Evolutionary conservation across 441 rosid genomes (phyloP), one percentile per base, ranked within the genome.

Genomic region (Gossypium davidsonii): DNA sequence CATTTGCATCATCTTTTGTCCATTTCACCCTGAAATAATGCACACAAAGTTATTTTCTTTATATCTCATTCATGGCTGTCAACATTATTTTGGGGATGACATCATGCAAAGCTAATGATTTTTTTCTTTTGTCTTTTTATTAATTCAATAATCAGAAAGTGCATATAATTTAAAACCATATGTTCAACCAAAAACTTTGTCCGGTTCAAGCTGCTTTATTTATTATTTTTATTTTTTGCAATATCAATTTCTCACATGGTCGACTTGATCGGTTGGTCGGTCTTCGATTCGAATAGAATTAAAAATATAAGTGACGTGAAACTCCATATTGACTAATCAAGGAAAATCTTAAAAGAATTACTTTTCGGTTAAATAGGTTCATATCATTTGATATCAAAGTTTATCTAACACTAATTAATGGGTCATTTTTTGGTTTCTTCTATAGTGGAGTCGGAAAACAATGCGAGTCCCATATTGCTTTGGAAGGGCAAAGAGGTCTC

Each of bases 41-140:
- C 42, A 37, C 55, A 14, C 39, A 66, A 66, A 66, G 70, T 25
- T 53, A 10, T 0, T 14, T 23, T 57, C 63, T 55, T 70, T 70
- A 26, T 52, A 59, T 59, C 64, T 2, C 42, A 14, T 21, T n/a
- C 26, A 20, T 37, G 52, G 64, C 34, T 37, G 52, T 9, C 26
- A 6, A 20, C 18, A 56, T 18, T 55, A 21, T 48, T 56, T 6
- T 55, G 34, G 11, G 34, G 11, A 34, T 56, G 73, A 70, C 52
- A 70, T 70, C 31, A 68, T 15, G 8, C 10, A n/a, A 25, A n/a
- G 21, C 55, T 8, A 25, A 67, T n/a, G 72, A 28, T 28, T 67
- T 49, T 7, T 58, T 58, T 5, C 17, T 58, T 51, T 67, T 25
- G 71, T 67, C 44, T 49, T 67, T 67, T 2, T 51, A 67, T n/a